Evolutionary conservation across 306 rosid species (phyloP).

Genomic region (Sphenostylis stenocarpa): DNA sequence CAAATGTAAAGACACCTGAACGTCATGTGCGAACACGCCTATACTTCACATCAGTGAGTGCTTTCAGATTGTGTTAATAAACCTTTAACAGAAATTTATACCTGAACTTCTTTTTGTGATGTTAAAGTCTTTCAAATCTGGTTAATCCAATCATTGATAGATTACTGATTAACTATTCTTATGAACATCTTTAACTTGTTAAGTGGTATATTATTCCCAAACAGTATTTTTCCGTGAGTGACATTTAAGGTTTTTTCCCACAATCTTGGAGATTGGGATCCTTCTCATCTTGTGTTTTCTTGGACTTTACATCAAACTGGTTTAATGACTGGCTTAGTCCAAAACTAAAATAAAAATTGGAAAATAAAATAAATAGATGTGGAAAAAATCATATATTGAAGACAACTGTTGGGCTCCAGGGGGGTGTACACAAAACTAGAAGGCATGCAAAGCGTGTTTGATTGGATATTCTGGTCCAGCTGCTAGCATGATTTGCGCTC

Average conservation of each 20-base stretch:
- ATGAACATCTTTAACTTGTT: not conserved
- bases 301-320: not conserved
- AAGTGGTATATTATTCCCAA: not conserved
- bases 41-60: conserved; percentile 91
- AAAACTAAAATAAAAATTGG: not conserved
- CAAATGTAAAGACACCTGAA: conserved; percentile 94
- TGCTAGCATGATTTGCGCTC: not conserved
- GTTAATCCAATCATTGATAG: not conserved
- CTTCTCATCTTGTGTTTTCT: not conserved
- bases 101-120: not conserved
- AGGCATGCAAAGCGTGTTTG: not conserved
- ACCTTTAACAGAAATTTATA: not conserved
- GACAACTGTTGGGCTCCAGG: not conserved
- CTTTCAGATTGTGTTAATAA: conserved; percentile 6
- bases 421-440: not conserved
- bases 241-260: not conserved
- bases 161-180: not conserved
- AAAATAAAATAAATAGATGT: not conserved
- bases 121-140: conserved; percentile 7
- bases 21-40: conserved; percentile 96
- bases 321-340: not conserved
- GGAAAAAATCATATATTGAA: not conserved
- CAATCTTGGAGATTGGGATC: not conserved
- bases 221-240: not conserved
- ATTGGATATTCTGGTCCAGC: not conserved